Evolutionary conservation across 441 rosid genomes (phyloP).

Genomic region (Arabidopsis hybrid): DNA sequence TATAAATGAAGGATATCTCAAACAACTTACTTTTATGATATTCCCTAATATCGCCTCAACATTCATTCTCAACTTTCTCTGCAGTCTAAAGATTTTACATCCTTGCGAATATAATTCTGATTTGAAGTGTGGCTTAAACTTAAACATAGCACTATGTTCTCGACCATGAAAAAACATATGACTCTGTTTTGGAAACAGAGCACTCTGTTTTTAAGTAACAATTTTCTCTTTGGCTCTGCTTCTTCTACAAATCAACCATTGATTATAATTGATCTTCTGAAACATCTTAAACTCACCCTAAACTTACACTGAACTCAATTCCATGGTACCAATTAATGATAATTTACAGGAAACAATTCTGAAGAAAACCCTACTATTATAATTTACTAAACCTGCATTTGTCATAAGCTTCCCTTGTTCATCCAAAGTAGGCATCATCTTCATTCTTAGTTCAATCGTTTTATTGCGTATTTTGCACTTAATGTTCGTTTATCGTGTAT

Average conservation of each 20-base stretch:
- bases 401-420: too few species aligned
- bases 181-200: neutral
- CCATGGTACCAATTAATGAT: neutral
- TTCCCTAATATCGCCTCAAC: neutral
- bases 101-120: neutral
- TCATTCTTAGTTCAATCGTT: conserved; percentile 36
- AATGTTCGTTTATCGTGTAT: neutral
- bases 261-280: neutral
- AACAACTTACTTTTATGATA: neutral
- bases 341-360: neutral
- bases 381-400: neutral
- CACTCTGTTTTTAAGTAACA: neutral
- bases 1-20: conserved; percentile 10
- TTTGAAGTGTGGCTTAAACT: too few species aligned
- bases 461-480: neutral
- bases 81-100: neutral
- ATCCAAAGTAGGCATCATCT: too few species aligned
- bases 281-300: neutral
- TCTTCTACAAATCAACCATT: neutral
- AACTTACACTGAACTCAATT: too few species aligned
- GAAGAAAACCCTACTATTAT: too few species aligned
- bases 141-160: neutral
- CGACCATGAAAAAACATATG: neutral
- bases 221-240: neutral
- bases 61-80: neutral